phyloP scores from a whole-genome alignment of 257 asterid species.

The Solanum tarijense region DNA sequence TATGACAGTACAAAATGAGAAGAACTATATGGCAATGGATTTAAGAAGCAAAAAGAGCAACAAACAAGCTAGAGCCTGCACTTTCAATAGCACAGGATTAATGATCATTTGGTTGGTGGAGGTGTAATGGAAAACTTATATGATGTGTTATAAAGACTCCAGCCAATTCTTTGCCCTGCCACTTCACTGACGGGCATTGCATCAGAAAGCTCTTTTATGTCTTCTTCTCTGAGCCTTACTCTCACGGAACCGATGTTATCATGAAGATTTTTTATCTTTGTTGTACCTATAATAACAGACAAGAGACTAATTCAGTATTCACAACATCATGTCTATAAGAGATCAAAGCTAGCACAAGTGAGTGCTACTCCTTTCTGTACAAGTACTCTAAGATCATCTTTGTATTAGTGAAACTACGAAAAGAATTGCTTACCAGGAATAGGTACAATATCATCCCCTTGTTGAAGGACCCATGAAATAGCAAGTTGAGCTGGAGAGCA shows the following conservation, averaged over 20 bases:
- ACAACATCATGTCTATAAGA: not conserved
- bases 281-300: slow-evolving; percentile 31
- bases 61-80: not conserved
- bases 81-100: not conserved
- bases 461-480: slow-evolving; percentile 55
- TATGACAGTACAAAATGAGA: not conserved
- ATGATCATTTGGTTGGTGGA: slow-evolving; percentile 8
- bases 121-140: slow-evolving; percentile 44
- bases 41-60: not conserved
- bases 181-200: slow-evolving; percentile 36
- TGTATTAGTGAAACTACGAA: too few species aligned
- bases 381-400: too few species aligned
- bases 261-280: slow-evolving; percentile 40
- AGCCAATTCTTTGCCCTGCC: slow-evolving; percentile 30
- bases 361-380: too few species aligned
- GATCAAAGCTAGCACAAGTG: too few species aligned
- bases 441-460: slow-evolving; percentile 34
- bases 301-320: not conserved
- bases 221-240: slow-evolving; percentile 38
- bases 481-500: slow-evolving; percentile 59
- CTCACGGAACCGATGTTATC: slow-evolving; percentile 43
- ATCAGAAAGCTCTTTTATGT: slow-evolving; percentile 29
- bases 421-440: too few species aligned
- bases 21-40: not conserved
- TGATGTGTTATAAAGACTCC: slow-evolving; percentile 10